Conservation (phyloP, 2,329 filamentous ascomycete species). For the Aspergillus fijiensis region DNA sequence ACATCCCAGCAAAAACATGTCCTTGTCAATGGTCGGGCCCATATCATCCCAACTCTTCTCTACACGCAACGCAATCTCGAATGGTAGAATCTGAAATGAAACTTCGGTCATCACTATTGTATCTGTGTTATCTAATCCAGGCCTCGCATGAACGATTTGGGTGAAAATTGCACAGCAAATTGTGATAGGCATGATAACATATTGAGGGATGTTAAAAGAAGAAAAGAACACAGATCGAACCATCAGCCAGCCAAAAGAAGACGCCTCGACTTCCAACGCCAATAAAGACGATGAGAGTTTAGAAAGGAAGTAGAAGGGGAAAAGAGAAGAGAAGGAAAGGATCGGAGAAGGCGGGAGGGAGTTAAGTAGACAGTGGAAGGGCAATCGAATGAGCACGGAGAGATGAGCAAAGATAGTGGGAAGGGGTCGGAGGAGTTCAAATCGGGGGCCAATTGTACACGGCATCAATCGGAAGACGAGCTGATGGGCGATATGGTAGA, state of each 20-base stretch:
- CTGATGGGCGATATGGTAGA: background rate
- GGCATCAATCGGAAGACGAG: background rate
- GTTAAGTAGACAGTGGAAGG: constrained; percentile 1
- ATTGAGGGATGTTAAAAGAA: constrained; percentile 9
- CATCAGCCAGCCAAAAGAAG: constrained; percentile 37
- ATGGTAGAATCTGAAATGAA: background rate
- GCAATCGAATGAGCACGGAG: background rate
- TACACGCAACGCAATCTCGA: background rate
- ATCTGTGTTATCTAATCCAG: constrained; percentile 25
- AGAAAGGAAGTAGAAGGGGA: constrained; percentile 25
- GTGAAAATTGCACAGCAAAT: constrained; percentile 33
- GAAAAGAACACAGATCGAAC: constrained; percentile 23
- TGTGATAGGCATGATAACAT: constrained; percentile 35
- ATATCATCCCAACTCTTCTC: background rate
- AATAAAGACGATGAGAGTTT: constrained; percentile 35
- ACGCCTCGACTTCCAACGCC: constrained; percentile 43
- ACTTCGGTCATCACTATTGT: constrained; percentile 24
- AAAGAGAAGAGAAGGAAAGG: constrained; percentile 16
- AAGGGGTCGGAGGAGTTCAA: background rate
- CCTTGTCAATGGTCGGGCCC: background rate
- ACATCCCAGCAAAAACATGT: constrained; percentile 1
- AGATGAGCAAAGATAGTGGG: background rate
- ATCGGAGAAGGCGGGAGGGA: constrained; percentile 6
- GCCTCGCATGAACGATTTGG: constrained; percentile 9
- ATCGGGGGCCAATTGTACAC: background rate